phyloP scores from a whole-genome alignment of 2,329 filamentous ascomycete genomes.

The Furcasterigmium furcatum region DNA sequence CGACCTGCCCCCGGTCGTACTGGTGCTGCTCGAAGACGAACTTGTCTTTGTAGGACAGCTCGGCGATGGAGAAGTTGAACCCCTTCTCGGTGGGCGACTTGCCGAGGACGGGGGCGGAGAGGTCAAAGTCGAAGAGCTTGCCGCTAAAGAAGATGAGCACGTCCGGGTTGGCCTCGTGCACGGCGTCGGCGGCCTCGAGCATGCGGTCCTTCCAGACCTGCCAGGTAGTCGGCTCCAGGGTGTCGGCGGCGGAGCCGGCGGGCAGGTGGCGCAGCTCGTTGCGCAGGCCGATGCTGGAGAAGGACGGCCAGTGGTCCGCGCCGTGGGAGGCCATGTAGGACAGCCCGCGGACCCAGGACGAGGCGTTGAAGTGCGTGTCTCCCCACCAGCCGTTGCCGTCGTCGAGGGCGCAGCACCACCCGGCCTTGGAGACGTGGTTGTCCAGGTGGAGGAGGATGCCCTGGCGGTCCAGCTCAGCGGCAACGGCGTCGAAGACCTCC shows the following conservation, averaged over 20 bases:
- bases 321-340: slow-evolving; percentile 59
- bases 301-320: slow-evolving; percentile 35
- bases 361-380: slow-evolving; percentile 53
- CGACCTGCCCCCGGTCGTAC: slow-evolving; percentile 22
- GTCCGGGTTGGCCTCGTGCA: slow-evolving; percentile 47
- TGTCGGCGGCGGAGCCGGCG: slow-evolving; percentile 26
- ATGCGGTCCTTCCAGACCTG: slow-evolving; percentile 50
- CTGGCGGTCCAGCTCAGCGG: slow-evolving; percentile 51
- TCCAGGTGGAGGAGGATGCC: slow-evolving; percentile 57
- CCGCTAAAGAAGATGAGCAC: slow-evolving; percentile 49
- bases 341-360: slow-evolving; percentile 59
- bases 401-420: slow-evolving; percentile 52
- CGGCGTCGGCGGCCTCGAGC: slow-evolving; percentile 42
- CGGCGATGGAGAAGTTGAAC: slow-evolving; percentile 26
- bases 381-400: slow-evolving; percentile 62
- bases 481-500: slow-evolving; percentile 54
- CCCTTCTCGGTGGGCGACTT: not conserved
- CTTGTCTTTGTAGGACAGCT: slow-evolving; percentile 29
- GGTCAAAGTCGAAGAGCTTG: slow-evolving; percentile 22
- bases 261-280: slow-evolving; percentile 49
- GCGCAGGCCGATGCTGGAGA: slow-evolving; percentile 48
- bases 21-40: slow-evolving; percentile 39
- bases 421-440: slow-evolving; percentile 57
- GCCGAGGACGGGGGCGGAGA: slow-evolving; percentile 24
- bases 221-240: slow-evolving; percentile 55